Conservation (phyloP, 148 eudicot genomes). For the Drosera capensis region DNA sequence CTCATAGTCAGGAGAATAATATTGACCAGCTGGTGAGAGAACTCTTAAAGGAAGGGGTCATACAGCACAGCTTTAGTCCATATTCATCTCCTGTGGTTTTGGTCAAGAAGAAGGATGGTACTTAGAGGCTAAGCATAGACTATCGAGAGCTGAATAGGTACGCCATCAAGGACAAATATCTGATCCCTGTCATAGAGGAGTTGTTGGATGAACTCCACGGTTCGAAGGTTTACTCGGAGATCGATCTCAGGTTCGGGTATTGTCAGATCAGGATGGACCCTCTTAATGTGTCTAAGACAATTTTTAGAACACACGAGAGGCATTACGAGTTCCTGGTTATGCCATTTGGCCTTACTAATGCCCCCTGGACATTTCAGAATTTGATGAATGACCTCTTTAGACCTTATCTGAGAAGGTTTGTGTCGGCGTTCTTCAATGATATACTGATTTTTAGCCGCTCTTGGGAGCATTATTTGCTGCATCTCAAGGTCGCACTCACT, state of each 20-base stretch:
- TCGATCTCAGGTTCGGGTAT: not conserved
- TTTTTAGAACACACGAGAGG: not conserved
- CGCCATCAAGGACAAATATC: not conserved
- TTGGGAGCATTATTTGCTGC: not conserved
- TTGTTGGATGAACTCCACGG: not conserved
- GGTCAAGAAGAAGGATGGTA: conserved; percentile 1
- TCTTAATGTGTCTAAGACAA: not conserved
- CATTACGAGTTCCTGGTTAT: not conserved
- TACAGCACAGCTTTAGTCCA: too few species aligned
- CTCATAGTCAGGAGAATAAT: too few species aligned
- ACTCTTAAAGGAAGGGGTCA: too few species aligned
- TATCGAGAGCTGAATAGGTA: not conserved
- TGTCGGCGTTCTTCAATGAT: conserved; percentile 1
- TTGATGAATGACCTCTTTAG: conserved; percentile 2
- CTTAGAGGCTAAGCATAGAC: not conserved
- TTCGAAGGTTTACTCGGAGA: not conserved
- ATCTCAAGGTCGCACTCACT: not conserved
- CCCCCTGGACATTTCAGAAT: not conserved
- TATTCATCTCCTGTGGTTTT: too few species aligned
- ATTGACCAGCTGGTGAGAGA: too few species aligned
- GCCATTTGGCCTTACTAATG: not conserved
- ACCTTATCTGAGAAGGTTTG: not conserved
- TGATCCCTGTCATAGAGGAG: not conserved
- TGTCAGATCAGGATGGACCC: not conserved
- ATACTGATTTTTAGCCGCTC: not conserved